Conservation (phyloP, 331 rosid genomes). For the Arachis monticola region DNA sequence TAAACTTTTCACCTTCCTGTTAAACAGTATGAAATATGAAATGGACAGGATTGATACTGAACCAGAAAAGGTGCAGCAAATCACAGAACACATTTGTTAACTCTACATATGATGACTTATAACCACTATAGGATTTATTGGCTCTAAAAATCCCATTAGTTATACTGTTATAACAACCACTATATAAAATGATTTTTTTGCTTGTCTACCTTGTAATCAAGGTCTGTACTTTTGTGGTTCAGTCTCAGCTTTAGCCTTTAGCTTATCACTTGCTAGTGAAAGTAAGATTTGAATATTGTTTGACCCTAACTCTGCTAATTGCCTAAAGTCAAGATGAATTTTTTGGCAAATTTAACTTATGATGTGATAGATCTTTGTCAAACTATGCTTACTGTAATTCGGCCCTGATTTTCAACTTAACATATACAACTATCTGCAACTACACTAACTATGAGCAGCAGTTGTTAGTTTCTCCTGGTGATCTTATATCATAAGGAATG, state of each 20-base stretch:
- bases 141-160: constrained; percentile 1
- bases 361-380: constrained; percentile 7
- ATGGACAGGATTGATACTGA: constrained; percentile 9
- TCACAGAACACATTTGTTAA: background rate
- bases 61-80: constrained; percentile 16
- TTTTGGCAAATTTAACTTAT: background rate
- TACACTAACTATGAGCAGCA: constrained; percentile 10
- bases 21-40: background rate
- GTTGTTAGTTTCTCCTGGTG: constrained; percentile 21
- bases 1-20: constrained; percentile 28
- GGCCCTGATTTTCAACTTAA: background rate
- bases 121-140: background rate
- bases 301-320: background rate
- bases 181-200: constrained; percentile 18
- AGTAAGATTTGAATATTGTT: constrained; percentile 7
- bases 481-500: background rate
- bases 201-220: constrained; percentile 26
- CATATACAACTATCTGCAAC: constrained; percentile 23
- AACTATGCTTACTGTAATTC: constrained; percentile 9
- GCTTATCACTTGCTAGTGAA: constrained; percentile 8
- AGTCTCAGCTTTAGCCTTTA: constrained; percentile 24
- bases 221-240: constrained; percentile 16
- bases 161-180: constrained; percentile 27
- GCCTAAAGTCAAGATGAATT: background rate
- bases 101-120: too few relatives aligned